phyloP scores from a whole-genome alignment of 768 basidiomycete genomes.

The Xerocomus potaroensis region DNA sequence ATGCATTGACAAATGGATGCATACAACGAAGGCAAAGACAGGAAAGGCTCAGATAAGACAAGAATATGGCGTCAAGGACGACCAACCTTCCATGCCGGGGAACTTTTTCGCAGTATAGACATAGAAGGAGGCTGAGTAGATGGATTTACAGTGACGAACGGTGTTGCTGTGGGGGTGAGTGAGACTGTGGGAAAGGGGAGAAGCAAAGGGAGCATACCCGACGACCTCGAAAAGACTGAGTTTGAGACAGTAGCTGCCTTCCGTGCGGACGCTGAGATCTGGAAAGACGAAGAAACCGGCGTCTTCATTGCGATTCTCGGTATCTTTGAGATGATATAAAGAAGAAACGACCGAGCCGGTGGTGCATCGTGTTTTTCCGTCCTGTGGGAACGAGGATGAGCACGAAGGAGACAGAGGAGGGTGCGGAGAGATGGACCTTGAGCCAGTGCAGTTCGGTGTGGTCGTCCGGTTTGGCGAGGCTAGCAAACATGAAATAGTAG shows the following conservation, averaged over 20 bases:
- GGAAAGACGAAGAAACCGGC: constrained; percentile 97
- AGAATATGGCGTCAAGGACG: background rate
- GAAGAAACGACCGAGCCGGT: constrained; percentile 89
- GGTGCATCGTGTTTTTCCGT: constrained; percentile 87
- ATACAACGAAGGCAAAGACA: constrained; percentile 11
- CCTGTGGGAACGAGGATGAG: constrained; percentile 39
- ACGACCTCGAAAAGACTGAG: constrained; percentile 86
- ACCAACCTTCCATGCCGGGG: constrained; percentile 89
- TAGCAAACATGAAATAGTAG: constrained; percentile 95
- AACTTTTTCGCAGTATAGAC: constrained; percentile 97
- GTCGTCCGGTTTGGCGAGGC: constrained; percentile 83
- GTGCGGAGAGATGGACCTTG: constrained; percentile 43
- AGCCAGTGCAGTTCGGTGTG: constrained; percentile 87
- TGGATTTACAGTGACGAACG: constrained; percentile 87
- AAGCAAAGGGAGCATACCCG: constrained; percentile 51
- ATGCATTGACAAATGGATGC: constrained; percentile 11
- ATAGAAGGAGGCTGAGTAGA: constrained; percentile 85
- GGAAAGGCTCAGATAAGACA: constrained; percentile 22
- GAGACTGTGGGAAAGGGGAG: constrained; percentile 4
- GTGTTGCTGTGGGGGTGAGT: constrained; percentile 50
- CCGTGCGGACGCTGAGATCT: constrained; percentile 86
- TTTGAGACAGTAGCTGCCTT: constrained; percentile 78
- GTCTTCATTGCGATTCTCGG: constrained; percentile 57
- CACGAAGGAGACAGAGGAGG: background rate
- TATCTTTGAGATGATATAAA: constrained; percentile 85